A percentile compares a stretch with the other conserved stretches of the same genome.
Evolutionary conservation across 768 basidiomycete species (phyloP).

Genomic region (Boletus edulis): DNA sequence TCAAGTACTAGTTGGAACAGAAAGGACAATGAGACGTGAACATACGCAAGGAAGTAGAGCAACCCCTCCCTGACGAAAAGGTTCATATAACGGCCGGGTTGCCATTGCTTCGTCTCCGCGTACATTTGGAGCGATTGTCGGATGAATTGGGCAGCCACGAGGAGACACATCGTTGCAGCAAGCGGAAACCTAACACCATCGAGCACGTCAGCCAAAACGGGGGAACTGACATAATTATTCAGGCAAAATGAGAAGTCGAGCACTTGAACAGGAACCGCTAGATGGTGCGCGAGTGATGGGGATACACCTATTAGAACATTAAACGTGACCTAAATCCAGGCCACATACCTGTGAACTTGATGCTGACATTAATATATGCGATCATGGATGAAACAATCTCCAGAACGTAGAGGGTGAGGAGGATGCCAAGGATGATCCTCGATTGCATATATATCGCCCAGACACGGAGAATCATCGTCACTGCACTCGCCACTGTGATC

Average conservation of each 20-base stretch:
- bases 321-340: too few species aligned
- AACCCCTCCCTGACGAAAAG: background rate
- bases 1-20: too few species aligned
- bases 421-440: constrained; percentile 2
- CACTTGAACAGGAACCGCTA: too few species aligned
- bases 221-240: too few species aligned
- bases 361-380: background rate
- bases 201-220: background rate
- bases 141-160: background rate
- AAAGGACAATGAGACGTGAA: background rate
- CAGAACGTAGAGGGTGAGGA: background rate
- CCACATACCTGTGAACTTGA: background rate
- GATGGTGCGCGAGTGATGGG: too few species aligned
- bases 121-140: background rate
- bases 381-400: background rate
- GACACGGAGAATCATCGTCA: constrained; percentile 14
- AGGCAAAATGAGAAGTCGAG: too few species aligned
- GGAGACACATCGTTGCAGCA: background rate
- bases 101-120: background rate
- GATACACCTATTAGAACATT: too few species aligned
- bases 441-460: constrained; percentile 10
- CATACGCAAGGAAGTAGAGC: background rate
- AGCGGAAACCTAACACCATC: background rate
- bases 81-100: background rate
- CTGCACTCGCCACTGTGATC: background rate